Percentiles rank a stretch among this genome's conserved stretches.
Evolutionary conservation across 148 eudicot species (phyloP).

Genomic region (Euryodendron excelsum): DNA sequence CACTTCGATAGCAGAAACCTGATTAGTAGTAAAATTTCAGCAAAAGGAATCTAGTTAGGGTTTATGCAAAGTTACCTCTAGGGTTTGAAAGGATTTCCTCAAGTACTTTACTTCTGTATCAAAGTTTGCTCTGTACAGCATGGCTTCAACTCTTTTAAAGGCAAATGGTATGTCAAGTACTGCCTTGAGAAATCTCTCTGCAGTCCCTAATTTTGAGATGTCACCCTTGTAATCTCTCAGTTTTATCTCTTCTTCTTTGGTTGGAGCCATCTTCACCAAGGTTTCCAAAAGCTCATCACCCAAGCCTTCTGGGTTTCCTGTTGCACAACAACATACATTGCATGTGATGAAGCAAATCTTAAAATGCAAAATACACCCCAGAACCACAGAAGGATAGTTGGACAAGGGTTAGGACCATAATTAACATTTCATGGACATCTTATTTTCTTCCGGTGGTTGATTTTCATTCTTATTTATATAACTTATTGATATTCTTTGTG

Average conservation of each 20-base stretch:
- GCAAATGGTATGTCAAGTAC: conserved; percentile 90
- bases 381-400: neutral
- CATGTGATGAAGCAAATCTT: conserved; percentile 5
- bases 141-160: conserved; percentile 88
- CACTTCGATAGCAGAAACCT: neutral
- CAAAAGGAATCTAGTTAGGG: conserved; percentile 1
- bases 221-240: conserved; percentile 78
- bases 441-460: neutral
- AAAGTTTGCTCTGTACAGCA: conserved; percentile 91
- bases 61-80: conserved; percentile 54
- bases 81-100: conserved; percentile 70
- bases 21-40: neutral
- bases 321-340: conserved; percentile 18
- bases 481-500: neutral
- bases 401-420: neutral
- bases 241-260: conserved; percentile 94
- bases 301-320: conserved; percentile 82
- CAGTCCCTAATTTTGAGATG: conserved; percentile 72
- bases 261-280: conserved; percentile 94
- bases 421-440: neutral
- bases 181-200: conserved; percentile 86
- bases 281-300: conserved; percentile 87
- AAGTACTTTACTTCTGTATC: conserved; percentile 74
- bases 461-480: neutral
- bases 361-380: neutral